These are phyloP conservation scores for Tuber magnatum DNA, from an alignment of 495 filamentous ascomycete species.

Conservation along the genomic window DNA sequence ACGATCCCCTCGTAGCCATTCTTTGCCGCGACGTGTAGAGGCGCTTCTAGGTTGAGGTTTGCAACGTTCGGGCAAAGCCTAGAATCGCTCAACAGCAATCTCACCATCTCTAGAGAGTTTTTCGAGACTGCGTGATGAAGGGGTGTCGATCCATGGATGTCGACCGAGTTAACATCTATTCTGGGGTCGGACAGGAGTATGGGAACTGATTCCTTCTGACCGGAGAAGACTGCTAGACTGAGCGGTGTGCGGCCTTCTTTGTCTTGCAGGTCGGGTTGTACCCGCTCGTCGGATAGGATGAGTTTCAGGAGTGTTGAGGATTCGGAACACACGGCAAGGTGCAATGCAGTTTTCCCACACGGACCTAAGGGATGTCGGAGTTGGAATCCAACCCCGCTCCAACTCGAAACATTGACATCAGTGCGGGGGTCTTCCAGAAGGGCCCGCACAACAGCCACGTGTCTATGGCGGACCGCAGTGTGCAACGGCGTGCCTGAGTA, in stretches of 20 bases:
- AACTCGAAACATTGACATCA: not conserved
- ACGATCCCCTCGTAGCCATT: not conserved
- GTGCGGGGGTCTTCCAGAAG: not conserved
- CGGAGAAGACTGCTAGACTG: not conserved
- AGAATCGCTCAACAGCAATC: not conserved
- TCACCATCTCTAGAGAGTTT: not conserved
- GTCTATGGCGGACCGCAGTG: not conserved
- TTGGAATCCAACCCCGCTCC: not conserved
- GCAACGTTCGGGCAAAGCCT: not conserved
- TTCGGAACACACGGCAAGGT: not conserved
- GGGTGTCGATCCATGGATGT: not conserved
- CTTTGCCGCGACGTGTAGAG: not conserved
- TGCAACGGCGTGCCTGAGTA: not conserved
- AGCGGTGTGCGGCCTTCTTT: not conserved
- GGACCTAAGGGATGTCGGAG: not conserved
- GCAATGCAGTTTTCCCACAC: not conserved
- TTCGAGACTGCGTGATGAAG: not conserved
- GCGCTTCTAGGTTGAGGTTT: not conserved
- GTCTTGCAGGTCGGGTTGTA: not conserved
- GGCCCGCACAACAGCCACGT: not conserved
- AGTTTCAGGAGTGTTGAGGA: not conserved
- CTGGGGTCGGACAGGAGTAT: not conserved
- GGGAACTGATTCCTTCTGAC: not conserved
- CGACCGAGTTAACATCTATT: not conserved
- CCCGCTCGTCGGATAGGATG: not conserved